Evolutionary conservation across 768 basidiomycete genomes (phyloP), one percentile per base, ranked within the genome.

Genomic region (Xerocomus brunneocitrinus): DNA sequence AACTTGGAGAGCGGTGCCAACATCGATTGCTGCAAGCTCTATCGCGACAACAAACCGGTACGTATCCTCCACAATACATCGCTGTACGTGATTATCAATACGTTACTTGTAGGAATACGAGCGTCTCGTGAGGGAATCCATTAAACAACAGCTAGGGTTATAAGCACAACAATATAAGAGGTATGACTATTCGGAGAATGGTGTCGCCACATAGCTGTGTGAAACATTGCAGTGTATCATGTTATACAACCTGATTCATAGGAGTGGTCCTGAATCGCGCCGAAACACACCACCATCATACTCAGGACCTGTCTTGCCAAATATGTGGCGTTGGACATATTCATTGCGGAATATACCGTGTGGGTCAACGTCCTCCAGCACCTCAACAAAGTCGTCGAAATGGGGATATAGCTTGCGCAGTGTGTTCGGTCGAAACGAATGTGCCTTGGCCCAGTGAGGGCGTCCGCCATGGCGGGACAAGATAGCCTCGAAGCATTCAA

Each of bases 1-100:
- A 99, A 99, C 71, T 79, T 98, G 45, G 97, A 99, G 72, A 93
- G 90, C 55, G 94, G 94, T 19, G 97, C 97, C 48, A 98, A 97
- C 73, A 89, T 99, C 57, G 87, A 95, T 73, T 95, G 94, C 65
- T 95, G 93, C 77, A 98, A 98, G 73, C 74, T 98, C 52, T 98
- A 95, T 69, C 81, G 95, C 55, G 95, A 97, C 58, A 85, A 97
- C 68, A 82, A 79, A 54, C 72, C 76, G 59, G 79, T 82, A 53
- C 58, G 77, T 60, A 16, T 41, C 13, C 31, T 10, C 38, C 36
- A 6, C 40, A 41, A 41, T 40, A 32, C 25, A 32, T 16, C 19
- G 8, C 1, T 32, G 43, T 24, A 31, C 49, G 46, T 42, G 28
- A 53, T 55, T 47, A 30, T 43, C 32, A 45, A 50, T 45, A 25